Evolutionary conservation across 371 early-diverging fungal genomes (phyloP), one percentile per base, ranked within the genome.

Genomic region (Nematocida sp.): DNA sequence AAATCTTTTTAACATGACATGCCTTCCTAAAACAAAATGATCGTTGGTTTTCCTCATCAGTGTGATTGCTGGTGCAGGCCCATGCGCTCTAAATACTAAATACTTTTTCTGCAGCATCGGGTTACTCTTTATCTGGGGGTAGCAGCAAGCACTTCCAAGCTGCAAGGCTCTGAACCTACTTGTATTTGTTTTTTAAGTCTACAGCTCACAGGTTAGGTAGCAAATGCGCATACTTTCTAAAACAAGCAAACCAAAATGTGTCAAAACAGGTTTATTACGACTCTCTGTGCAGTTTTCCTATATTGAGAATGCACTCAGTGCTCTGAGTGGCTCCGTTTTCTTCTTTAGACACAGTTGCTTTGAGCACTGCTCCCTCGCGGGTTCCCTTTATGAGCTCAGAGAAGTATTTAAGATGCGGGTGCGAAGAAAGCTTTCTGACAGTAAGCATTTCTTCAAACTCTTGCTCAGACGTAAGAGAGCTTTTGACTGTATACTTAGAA

Each of bases 321-420:
- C n/a, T n/a, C n/a, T n/a, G n/a, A n/a, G n/a, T n/a, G n/a, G n/a
- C n/a, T n/a, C n/a, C 23, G 19, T 11, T 19, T 7, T 11, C 37
- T 7, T 4, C 50, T 49, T 34, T 31, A 11, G 45, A 34, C 2
- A 62, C 23, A 4, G 11, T 21, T 36, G 58, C 74, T 45, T 62
- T 57, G 19, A 70, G 37, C 15, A 62, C 37, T 37, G 51, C 62
- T n/a, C 74, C 74, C 48, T 70, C 74, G 23, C 74, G 19, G 40
- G 58, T 11, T 13, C 74, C 58, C 38, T 21, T 57, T 2, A 70
- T 36, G 7, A 46, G 8, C 15, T 45, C n/a, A 19, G 58, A 48
- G 53, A 70, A 70, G 46, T 40, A 50, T 21, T 62, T 58, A 8
- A 70, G 43, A 23, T 45, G 46, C 5, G 11, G 19, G 40, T 70